Percentiles rank a stretch among this genome's conserved stretches.
Conservation (phyloP, 2,329 filamentous ascomycete genomes). For the Fusarium chaquense region DNA sequence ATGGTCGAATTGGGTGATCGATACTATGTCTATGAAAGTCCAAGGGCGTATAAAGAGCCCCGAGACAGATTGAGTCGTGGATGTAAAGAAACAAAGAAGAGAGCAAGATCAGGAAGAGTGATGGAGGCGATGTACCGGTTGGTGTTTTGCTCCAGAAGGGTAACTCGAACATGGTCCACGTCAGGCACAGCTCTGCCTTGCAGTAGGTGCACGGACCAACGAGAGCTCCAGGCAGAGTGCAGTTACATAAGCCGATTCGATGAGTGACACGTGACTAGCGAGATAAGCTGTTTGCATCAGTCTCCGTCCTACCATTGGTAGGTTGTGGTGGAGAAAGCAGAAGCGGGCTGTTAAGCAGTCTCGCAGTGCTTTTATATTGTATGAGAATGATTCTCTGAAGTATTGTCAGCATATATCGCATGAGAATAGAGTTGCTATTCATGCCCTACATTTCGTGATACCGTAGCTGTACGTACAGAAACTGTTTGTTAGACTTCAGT, state of each 20-base stretch:
- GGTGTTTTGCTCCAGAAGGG: constrained; percentile 49
- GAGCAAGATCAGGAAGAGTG: constrained; percentile 26
- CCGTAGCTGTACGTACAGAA: too few species aligned
- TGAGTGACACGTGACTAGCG: constrained; percentile 27
- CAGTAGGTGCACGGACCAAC: constrained; percentile 46
- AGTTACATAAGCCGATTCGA: constrained; percentile 36
- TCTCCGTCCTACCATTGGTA: too few species aligned
- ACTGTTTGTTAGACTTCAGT: too few species aligned
- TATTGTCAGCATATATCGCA: too few species aligned
- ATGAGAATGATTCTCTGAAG: too few species aligned
- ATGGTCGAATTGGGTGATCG: constrained; percentile 29
- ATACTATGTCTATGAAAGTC: constrained; percentile 38
- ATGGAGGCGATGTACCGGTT: constrained; percentile 35
- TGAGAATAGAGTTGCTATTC: too few species aligned
- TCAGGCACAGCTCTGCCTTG: constrained; percentile 60
- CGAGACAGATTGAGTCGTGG: constrained; percentile 10
- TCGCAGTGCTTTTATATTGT: too few species aligned
- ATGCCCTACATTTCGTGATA: too few species aligned
- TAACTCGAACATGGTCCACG: constrained; percentile 57
- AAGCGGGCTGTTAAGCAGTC: too few species aligned
- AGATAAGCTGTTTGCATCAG: neutral
- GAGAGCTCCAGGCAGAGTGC: constrained; percentile 41
- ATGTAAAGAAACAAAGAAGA: constrained; percentile 23
- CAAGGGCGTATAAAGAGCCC: constrained; percentile 41
- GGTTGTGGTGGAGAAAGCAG: too few species aligned